Evolutionary conservation across 2,329 filamentous ascomycete genomes (phyloP), one percentile per base, ranked within the genome.

Genomic region (Elsinoe necatrix): DNA sequence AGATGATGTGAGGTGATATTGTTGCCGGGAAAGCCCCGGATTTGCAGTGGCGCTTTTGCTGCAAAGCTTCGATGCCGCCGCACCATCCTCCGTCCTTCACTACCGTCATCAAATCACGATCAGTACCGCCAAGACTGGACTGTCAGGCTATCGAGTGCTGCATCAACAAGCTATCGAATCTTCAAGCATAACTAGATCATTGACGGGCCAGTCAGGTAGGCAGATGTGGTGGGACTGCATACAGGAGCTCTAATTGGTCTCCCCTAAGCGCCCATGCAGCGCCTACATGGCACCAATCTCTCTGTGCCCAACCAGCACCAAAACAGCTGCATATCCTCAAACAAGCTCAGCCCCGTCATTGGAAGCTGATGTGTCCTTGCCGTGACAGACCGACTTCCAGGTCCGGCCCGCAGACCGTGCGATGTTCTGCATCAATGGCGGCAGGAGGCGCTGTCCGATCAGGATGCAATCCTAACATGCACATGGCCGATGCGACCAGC

Each of bases 251-350:
- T 35, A 12, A 56, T 56, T 56, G 54, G 54, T 41, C 37, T 47
- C 25, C 16, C 21, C 21, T 56, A 56, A 56, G 54, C 54, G 54
- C 54, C 54, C 41, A 52, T 16, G 20, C 48, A 52, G 48, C 48
- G 48, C 48, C 20, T 39, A 39, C 48, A 52, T 39, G 48, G 39
- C 20, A 39, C 20, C 31, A 25, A 25, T 12, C 16, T 14, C 18
- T 9, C 16, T 37, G 20, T 31, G 8, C 20, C 48, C 48, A 52
- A 52, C 48, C 48, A 52, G 16, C 16, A 52, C 31, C 18, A 23
- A 11, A 11, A 39, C 20, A 52, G 48, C 14, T 39, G 25, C 6
- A 23, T 9, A 20, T 11, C 39, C 31, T 52, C 48, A 35, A 9
- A 52, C 48, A 39, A 39, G 31, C 48, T 39, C 31, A 39, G 48